Evolutionary conservation across 2,329 filamentous ascomycete genomes (phyloP).

Genomic region (Colletotrichum truncatum): DNA sequence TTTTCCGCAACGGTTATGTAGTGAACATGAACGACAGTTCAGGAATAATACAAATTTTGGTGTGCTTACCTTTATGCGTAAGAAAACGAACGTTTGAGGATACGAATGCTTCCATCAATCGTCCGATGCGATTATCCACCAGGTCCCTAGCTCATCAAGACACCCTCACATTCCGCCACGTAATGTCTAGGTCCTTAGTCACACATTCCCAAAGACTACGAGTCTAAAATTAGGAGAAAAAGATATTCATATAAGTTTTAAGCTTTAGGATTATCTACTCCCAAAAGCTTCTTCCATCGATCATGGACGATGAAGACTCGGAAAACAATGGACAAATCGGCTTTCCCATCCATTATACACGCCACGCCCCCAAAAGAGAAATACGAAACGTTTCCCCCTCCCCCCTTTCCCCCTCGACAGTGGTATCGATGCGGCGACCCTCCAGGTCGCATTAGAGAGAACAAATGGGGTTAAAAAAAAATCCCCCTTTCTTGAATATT

Average conservation of each 20-base stretch:
- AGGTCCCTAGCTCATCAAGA: background rate
- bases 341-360: conserved; percentile 6
- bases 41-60: conserved; percentile 22
- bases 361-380: background rate
- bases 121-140: background rate
- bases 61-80: too few species aligned
- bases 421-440: conserved; percentile 23
- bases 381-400: background rate
- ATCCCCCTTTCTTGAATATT: background rate
- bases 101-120: too few species aligned
- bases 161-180: too few species aligned
- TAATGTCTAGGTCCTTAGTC: background rate
- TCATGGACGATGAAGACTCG: background rate
- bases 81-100: too few species aligned
- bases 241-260: conserved; percentile 4
- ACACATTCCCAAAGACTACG: background rate
- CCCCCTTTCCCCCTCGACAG: background rate
- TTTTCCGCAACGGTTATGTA: background rate
- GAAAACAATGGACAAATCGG: background rate
- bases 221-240: background rate
- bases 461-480: background rate
- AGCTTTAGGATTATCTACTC: conserved; percentile 24
- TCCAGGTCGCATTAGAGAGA: conserved; percentile 6
- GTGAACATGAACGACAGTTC: background rate
- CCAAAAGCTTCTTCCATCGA: conserved; percentile 6